phyloP scores from a whole-genome alignment of 2,329 filamentous ascomycete genomes.

The Penicillium sp. region DNA sequence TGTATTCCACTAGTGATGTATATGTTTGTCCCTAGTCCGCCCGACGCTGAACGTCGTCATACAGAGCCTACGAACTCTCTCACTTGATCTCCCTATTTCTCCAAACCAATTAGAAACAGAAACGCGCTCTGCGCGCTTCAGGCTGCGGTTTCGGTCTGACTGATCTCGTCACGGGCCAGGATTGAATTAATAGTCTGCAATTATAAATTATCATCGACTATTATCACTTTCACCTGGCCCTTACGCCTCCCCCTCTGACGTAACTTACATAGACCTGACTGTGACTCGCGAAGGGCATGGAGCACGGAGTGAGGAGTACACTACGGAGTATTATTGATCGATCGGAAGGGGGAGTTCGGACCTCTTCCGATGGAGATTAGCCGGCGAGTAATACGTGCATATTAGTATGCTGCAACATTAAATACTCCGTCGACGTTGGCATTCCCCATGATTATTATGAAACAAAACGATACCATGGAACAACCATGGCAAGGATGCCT shows the following conservation, averaged over 20 bases:
- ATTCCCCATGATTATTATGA: background rate
- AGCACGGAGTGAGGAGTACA: background rate
- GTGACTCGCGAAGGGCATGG: no score
- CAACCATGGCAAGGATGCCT: background rate
- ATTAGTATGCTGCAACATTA: background rate
- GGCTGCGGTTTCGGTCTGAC: conserved; percentile 1
- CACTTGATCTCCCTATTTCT: background rate
- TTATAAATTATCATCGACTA: background rate
- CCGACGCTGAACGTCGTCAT: background rate
- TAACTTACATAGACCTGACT: conserved; percentile 3
- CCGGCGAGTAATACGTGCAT: background rate
- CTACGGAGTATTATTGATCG: background rate
- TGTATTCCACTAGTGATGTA: background rate
- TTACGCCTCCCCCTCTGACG: conserved; percentile 18
- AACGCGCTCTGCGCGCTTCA: conserved; percentile 27
- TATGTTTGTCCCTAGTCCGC: conserved; percentile 1
- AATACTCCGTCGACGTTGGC: background rate
- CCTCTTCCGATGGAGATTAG: background rate
- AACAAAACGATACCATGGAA: background rate
- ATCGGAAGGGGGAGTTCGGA: background rate
- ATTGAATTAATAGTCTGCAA: conserved; percentile 1
- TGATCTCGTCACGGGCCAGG: background rate
- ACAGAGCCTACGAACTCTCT: background rate
- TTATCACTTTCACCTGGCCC: background rate
- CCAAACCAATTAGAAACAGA: conserved; percentile 7